A percentile compares a stretch with the other conserved stretches of the same genome.
Conservation (phyloP, 225 moss, liverwort and hornwort genomes). For the Straminergon stramineum region DNA sequence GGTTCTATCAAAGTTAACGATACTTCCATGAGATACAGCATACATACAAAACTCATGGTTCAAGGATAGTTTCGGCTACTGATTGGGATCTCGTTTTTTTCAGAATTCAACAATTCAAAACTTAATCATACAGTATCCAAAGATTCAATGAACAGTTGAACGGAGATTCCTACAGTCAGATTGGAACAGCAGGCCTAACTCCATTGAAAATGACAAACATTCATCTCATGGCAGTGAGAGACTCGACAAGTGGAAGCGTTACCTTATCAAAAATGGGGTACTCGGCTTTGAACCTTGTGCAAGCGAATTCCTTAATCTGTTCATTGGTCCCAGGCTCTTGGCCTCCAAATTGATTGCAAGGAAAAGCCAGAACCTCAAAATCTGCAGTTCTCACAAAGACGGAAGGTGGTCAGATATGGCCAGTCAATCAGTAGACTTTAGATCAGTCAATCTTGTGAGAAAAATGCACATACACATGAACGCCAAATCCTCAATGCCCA, state of each 20-base stretch:
- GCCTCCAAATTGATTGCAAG: constrained; percentile 93
- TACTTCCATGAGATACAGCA: background rate
- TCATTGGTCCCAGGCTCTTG: constrained; percentile 87
- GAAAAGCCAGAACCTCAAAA: constrained; percentile 82
- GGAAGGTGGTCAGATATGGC: background rate
- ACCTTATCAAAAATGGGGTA: constrained; percentile 96
- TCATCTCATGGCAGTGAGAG: background rate
- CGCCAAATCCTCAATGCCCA: background rate
- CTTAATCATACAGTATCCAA: background rate
- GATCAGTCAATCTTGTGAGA: background rate
- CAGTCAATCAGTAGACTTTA: background rate
- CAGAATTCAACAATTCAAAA: background rate
- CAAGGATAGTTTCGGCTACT: background rate
- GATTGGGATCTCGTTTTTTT: background rate
- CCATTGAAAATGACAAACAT: background rate
- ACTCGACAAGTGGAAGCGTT: background rate
- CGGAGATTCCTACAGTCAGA: background rate
- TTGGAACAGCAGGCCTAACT: background rate
- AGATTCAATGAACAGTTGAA: background rate
- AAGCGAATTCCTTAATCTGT: constrained; percentile 87
- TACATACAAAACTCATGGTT: background rate
- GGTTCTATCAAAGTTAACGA: background rate
- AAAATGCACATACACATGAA: background rate
- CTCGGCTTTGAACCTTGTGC: constrained; percentile 84
- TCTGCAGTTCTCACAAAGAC: constrained; percentile 22